Percentiles rank a stretch among this genome's conserved stretches.
phyloP scores from a whole-genome alignment of 129 eudicot genomes.

The Centrapalus pauciflorus region DNA sequence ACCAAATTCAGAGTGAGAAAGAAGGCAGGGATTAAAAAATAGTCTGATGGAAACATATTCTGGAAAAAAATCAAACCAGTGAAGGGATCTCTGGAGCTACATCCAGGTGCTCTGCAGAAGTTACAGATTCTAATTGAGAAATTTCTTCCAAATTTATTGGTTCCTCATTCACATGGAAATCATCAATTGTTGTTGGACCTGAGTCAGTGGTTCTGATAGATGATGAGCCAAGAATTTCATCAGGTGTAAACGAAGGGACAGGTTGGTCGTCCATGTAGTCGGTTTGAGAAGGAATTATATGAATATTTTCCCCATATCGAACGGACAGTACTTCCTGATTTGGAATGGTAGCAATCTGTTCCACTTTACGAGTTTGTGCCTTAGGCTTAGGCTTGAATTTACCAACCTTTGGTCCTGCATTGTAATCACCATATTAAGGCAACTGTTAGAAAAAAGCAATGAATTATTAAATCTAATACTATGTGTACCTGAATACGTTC shows the following conservation, averaged over 20 bases:
- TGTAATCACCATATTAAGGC: slow-evolving; percentile 7
- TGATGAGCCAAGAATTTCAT: slow-evolving; percentile 52
- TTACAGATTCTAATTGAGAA: slow-evolving; percentile 27
- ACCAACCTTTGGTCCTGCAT: slow-evolving; percentile 34
- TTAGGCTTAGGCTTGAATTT: slow-evolving; percentile 65
- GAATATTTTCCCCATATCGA: slow-evolving; percentile 22
- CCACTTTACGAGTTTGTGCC: slow-evolving; percentile 32
- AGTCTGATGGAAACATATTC: not conserved
- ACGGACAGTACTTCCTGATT: slow-evolving; percentile 22
- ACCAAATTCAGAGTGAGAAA: not conserved
- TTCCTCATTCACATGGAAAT: slow-evolving; percentile 36
- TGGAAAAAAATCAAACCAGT: slow-evolving; percentile 18
- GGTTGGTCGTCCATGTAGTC: slow-evolving; percentile 27
- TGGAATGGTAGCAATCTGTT: slow-evolving; percentile 17
- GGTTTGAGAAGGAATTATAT: slow-evolving; percentile 30
- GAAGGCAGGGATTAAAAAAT: not conserved
- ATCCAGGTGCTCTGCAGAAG: slow-evolving; percentile 15
- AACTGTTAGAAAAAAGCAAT: slow-evolving; percentile 5
- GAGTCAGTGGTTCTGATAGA: slow-evolving; percentile 28
- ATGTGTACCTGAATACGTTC: slow-evolving; percentile 55
- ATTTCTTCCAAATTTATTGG: slow-evolving; percentile 19
- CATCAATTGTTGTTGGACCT: slow-evolving; percentile 23
- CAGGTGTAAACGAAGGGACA: slow-evolving; percentile 23
- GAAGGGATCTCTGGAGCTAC: slow-evolving; percentile 31
- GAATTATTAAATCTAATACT: not conserved